phyloP scores from a whole-genome alignment of 169 alveolate species.

The Plasmodium adleri region DNA sequence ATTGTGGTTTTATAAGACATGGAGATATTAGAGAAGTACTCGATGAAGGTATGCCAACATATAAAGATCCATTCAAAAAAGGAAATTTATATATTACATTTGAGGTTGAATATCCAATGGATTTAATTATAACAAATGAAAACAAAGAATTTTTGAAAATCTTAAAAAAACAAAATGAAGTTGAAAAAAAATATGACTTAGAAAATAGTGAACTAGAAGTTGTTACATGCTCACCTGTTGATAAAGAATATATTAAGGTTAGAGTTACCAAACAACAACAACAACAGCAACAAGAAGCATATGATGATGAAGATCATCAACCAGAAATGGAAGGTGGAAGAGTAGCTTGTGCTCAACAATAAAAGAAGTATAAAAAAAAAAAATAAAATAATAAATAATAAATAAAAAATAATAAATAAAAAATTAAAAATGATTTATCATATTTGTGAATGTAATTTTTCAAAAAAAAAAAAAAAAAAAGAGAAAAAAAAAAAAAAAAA shows the following conservation, averaged over 20 bases:
- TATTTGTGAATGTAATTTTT: conserved; percentile 1
- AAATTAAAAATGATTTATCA: neutral
- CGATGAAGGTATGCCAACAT: conserved; percentile 97
- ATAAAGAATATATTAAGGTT: conserved; percentile 45
- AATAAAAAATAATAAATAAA: no score
- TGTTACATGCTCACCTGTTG: conserved; percentile 41
- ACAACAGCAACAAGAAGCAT: conserved; percentile 71
- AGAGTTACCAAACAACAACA: conserved; percentile 55
- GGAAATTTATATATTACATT: conserved; percentile 96
- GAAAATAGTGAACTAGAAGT: conserved; percentile 73
- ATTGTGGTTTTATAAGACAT: conserved; percentile 62
- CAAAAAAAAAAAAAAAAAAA: conserved; percentile 15
- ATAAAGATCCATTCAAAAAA: conserved; percentile 92
- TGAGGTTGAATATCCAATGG: conserved; percentile 95
- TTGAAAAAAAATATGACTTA: conserved; percentile 43
- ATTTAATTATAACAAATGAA: conserved; percentile 78
- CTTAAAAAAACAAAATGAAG: conserved; percentile 62
- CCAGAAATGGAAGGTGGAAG: conserved; percentile 74
- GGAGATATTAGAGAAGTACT: conserved; percentile 92
- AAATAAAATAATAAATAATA: no score
- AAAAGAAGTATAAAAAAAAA: neutral
- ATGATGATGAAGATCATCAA: conserved; percentile 66
- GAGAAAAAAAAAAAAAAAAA: neutral
- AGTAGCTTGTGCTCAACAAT: conserved; percentile 72
- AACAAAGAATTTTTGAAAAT: conserved; percentile 78